phyloP scores from a whole-genome alignment of 371 early-diverging fungal species.

The Rhizopus sp. region DNA sequence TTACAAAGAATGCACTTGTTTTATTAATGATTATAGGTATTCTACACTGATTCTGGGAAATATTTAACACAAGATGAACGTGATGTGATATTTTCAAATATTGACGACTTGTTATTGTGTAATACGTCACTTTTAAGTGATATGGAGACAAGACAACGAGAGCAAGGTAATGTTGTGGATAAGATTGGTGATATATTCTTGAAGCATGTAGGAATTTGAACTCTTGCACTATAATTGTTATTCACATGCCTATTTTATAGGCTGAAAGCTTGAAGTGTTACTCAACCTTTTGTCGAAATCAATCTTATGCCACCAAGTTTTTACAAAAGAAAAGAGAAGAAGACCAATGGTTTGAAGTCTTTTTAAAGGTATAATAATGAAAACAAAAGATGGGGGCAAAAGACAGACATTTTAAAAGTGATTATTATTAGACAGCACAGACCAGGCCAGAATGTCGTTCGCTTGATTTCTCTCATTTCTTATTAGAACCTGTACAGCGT shows the following conservation, averaged over 20 bases:
- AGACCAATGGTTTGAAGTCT: conserved; percentile 58
- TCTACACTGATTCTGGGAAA: conserved; percentile 50
- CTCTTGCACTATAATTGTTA: neutral
- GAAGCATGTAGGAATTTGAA: conserved; percentile 46
- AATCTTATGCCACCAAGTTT: conserved; percentile 61
- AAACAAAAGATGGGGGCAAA: neutral
- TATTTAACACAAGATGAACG: conserved; percentile 43
- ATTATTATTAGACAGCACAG: conserved; percentile 44
- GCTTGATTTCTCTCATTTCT: conserved; percentile 82
- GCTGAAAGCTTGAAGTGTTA: conserved; percentile 62
- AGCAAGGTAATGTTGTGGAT: conserved; percentile 52
- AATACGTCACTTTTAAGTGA: conserved; percentile 75
- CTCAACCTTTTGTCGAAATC: conserved; percentile 69
- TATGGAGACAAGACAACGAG: conserved; percentile 61
- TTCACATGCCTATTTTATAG: conserved; percentile 13
- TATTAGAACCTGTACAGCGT: conserved; percentile 92
- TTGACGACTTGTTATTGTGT: conserved; percentile 69
- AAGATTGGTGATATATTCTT: conserved; percentile 65
- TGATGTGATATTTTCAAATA: conserved; percentile 63
- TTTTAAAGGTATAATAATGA: conserved; percentile 57
- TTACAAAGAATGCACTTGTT: neutral
- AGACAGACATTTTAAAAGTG: neutral
- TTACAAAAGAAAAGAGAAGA: conserved; percentile 63
- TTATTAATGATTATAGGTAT: conserved; percentile 35
- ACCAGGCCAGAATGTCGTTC: conserved; percentile 75